Percentiles rank a stretch among this genome's conserved stretches.
Conservation (phyloP, 345 rosid genomes). For the Euphorbia lathyris region DNA sequence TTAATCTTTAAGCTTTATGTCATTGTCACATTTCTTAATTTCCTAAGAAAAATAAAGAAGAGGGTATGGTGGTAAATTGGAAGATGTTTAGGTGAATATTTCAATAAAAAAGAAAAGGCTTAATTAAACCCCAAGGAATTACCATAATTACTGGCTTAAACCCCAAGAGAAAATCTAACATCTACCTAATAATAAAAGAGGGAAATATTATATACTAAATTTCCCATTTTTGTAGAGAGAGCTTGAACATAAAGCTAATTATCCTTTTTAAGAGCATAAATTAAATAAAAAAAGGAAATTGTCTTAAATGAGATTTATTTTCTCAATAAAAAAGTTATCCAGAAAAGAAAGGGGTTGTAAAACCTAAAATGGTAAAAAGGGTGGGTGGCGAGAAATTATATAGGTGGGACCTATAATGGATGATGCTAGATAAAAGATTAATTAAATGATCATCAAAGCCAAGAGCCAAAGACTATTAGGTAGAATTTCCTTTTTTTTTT, state of each 20-base stretch:
- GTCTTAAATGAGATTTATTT: neutral
- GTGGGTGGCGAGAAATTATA: too few species aligned
- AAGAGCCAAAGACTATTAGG: slow-evolving; percentile 5
- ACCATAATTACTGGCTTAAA: neutral
- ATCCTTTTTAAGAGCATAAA: too few species aligned
- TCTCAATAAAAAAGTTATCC: too few species aligned
- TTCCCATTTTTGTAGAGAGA: neutral
- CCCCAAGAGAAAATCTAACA: neutral
- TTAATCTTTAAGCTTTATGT: neutral
- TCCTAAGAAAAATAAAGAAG: too few species aligned
- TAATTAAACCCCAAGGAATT: neutral
- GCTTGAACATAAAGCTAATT: neutral
- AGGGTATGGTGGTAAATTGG: slow-evolving; percentile 2
- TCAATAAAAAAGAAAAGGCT: too few species aligned
- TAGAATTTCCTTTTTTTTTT: too few species aligned
- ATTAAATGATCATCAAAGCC: neutral
- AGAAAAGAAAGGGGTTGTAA: too few species aligned
- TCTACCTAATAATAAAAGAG: neutral
- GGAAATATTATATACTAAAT: neutral
- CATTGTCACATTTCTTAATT: neutral
- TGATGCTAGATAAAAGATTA: neutral
- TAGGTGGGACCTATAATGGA: neutral
- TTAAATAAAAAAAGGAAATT: neutral
- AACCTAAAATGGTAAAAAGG: too few species aligned
- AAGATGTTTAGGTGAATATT: too few species aligned